Conservation (phyloP, 1,284 basidiomycete species). For the Trichosporon sp. region DNA sequence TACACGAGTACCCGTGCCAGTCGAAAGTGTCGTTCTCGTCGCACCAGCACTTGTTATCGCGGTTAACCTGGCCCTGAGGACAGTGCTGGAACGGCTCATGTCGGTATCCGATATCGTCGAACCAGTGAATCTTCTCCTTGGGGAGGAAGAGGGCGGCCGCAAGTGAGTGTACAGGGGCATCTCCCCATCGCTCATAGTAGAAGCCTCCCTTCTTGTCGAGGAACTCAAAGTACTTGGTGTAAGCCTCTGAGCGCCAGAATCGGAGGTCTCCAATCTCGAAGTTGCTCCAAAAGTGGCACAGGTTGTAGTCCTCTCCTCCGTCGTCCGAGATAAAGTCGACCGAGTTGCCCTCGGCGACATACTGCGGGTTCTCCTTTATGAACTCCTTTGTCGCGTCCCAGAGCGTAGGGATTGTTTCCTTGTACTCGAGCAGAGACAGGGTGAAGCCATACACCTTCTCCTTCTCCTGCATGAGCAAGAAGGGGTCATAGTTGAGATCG, state of each 20-base stretch:
- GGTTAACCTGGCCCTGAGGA: slow-evolving; percentile 46
- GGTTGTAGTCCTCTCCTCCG: slow-evolving; percentile 63
- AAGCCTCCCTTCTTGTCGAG: slow-evolving; percentile 75
- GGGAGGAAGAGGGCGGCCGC: slow-evolving; percentile 66
- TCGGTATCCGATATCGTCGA: slow-evolving; percentile 52
- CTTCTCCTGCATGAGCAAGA: slow-evolving; percentile 76
- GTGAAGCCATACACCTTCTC: slow-evolving; percentile 74
- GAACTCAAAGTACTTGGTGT: slow-evolving; percentile 68
- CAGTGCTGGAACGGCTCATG: slow-evolving; percentile 49
- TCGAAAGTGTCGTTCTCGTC: slow-evolving; percentile 47
- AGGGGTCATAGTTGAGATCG: slow-evolving; percentile 61
- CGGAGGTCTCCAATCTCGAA: slow-evolving; percentile 72
- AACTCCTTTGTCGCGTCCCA: slow-evolving; percentile 72
- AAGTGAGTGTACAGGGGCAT: slow-evolving; percentile 79
- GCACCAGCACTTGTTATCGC: slow-evolving; percentile 45
- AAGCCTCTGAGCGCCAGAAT: slow-evolving; percentile 72
- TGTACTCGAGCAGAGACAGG: slow-evolving; percentile 69
- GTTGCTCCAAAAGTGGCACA: slow-evolving; percentile 79
- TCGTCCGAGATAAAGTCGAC: slow-evolving; percentile 72
- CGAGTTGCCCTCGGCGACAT: slow-evolving; percentile 63
- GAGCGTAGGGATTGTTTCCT: slow-evolving; percentile 68
- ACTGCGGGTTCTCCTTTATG: slow-evolving; percentile 60
- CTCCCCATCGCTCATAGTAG: slow-evolving; percentile 71
- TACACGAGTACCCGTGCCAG: slow-evolving; percentile 39
- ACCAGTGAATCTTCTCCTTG: slow-evolving; percentile 69